A percentile compares a stretch with the other conserved stretches of the same genome.
Evolutionary conservation across 345 rosid species (phyloP).

Genomic region (Murraya koenigii): DNA sequence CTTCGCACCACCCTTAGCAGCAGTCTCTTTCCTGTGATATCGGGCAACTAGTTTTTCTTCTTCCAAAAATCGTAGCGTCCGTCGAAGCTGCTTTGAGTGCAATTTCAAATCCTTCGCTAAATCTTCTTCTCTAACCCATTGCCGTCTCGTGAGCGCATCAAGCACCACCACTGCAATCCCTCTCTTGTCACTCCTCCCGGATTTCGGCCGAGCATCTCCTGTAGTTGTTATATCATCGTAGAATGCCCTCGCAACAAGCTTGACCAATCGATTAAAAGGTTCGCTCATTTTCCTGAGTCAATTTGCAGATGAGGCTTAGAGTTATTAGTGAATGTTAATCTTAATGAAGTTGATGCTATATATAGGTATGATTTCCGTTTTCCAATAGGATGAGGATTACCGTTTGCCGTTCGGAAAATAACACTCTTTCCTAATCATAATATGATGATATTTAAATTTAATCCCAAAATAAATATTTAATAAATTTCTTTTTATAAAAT

Average conservation of each 20-base stretch:
- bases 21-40: constrained; percentile 86
- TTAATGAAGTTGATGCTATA: too few relatives aligned
- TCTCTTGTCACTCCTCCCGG: constrained; percentile 60
- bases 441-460: too few relatives aligned
- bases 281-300: constrained; percentile 30
- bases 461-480: too few relatives aligned
- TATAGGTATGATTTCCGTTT: too few relatives aligned
- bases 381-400: too few relatives aligned
- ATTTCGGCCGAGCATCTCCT: constrained; percentile 74
- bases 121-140: constrained; percentile 96
- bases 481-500: too few relatives aligned
- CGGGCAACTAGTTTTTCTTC: constrained; percentile 75
- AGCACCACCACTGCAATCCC: constrained; percentile 85
- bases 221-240: constrained; percentile 67
- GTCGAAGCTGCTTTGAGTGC: constrained; percentile 78
- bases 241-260: constrained; percentile 76
- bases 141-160: constrained; percentile 79
- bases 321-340: background rate
- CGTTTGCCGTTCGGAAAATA: too few relatives aligned
- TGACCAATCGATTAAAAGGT: constrained; percentile 60
- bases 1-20: constrained; percentile 82
- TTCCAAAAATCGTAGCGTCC: constrained; percentile 64
- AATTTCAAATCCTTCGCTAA: constrained; percentile 80
- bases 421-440: too few relatives aligned
- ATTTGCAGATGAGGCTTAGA: background rate